phyloP scores from a whole-genome alignment of 495 filamentous ascomycete genomes.

The Aspergillus taichungensis region DNA sequence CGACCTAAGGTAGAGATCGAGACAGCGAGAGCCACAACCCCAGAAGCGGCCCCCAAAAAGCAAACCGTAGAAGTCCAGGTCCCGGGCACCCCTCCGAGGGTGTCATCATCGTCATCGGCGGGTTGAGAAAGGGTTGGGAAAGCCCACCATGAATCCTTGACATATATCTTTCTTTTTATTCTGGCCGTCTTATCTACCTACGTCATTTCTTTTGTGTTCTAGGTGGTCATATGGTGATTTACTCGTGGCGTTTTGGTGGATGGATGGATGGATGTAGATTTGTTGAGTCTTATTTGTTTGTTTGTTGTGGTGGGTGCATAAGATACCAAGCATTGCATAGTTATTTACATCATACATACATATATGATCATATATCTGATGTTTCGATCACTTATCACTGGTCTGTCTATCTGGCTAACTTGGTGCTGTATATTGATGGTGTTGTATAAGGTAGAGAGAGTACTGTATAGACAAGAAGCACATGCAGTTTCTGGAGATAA shows the following conservation, averaged over 20 bases:
- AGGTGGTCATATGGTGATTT: neutral
- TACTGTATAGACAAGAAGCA: too few relatives aligned
- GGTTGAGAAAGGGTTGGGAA: too few relatives aligned
- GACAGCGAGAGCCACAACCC: neutral
- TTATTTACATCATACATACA: conserved; percentile 2
- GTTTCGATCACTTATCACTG: too few relatives aligned
- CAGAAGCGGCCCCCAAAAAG: neutral
- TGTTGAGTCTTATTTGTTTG: neutral
- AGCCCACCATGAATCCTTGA: too few relatives aligned
- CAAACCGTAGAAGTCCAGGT: neutral
- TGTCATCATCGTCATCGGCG: neutral
- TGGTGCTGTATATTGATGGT: too few relatives aligned
- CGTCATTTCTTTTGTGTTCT: neutral
- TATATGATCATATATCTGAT: neutral
- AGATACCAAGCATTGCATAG: conserved; percentile 22
- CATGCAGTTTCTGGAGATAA: too few relatives aligned
- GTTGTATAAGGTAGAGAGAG: too few relatives aligned
- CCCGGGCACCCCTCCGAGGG: neutral
- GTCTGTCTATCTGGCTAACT: too few relatives aligned
- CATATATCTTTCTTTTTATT: neutral
- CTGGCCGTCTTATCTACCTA: neutral
- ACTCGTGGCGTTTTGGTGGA: neutral
- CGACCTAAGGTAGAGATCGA: neutral
- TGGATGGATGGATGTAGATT: neutral
- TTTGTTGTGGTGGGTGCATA: conserved; percentile 13